Evolutionary conservation across 2,329 filamentous ascomycete species (phyloP).

Genomic region (Paecilomyces formosus): DNA sequence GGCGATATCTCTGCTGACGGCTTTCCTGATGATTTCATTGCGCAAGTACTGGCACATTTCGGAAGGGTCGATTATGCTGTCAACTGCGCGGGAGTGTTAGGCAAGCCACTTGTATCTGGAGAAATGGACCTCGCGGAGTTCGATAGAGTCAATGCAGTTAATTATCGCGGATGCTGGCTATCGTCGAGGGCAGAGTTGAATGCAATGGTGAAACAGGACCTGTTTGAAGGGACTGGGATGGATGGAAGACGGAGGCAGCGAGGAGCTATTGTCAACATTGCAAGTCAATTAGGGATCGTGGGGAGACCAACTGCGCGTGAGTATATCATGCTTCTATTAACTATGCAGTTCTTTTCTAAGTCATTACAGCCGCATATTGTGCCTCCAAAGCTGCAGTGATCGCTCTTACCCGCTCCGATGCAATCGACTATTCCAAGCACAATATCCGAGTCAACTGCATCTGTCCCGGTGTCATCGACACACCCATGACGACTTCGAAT

Average conservation of each 20-base stretch:
- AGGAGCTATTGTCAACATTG: slow-evolving; percentile 46
- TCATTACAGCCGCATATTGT: slow-evolving; percentile 44
- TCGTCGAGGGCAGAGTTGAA: slow-evolving; percentile 37
- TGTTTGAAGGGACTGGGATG: slow-evolving; percentile 28
- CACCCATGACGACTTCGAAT: slow-evolving; percentile 39
- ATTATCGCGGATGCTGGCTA: slow-evolving; percentile 48
- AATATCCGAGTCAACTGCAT: slow-evolving; percentile 27
- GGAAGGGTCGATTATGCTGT: slow-evolving; percentile 50
- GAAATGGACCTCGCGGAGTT: slow-evolving; percentile 45
- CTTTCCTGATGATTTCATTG: slow-evolving; percentile 39
- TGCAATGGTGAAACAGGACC: slow-evolving; percentile 42
- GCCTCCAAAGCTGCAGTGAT: slow-evolving; percentile 53
- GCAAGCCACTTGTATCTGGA: background rate
- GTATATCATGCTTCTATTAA: slow-evolving; percentile 10
- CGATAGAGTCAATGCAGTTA: slow-evolving; percentile 48
- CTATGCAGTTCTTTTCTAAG: background rate
- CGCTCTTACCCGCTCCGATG: slow-evolving; percentile 50
- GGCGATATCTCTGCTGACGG: slow-evolving; percentile 41
- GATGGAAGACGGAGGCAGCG: slow-evolving; percentile 30
- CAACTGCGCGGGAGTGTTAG: slow-evolving; percentile 47
- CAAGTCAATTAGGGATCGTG: slow-evolving; percentile 47
- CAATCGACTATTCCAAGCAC: slow-evolving; percentile 46
- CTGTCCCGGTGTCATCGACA: slow-evolving; percentile 40
- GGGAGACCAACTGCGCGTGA: slow-evolving; percentile 38
- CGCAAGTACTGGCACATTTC: slow-evolving; percentile 37